phyloP scores from a whole-genome alignment of 75 land plant genomes.

The Sequoia sempervirens region DNA sequence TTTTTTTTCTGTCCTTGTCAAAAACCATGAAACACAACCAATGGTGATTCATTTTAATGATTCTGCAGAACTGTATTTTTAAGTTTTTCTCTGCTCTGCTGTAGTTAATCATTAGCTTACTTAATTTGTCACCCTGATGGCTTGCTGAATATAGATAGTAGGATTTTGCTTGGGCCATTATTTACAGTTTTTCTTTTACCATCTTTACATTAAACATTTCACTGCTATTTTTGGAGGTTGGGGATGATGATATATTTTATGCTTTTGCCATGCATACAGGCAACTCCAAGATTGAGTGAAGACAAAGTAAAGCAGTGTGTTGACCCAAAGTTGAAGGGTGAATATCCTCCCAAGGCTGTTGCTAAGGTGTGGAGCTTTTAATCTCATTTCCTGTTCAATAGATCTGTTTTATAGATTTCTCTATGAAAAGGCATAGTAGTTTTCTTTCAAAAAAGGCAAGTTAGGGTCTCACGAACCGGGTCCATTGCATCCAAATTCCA shows the following conservation, averaged over 20 bases:
- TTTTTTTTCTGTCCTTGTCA: background rate
- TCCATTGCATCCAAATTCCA: background rate
- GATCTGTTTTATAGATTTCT: background rate
- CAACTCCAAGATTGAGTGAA: conserved; percentile 71
- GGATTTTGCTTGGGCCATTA: background rate
- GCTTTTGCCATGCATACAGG: conserved; percentile 26
- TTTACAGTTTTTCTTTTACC: background rate
- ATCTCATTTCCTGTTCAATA: background rate
- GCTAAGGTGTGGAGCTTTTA: conserved; percentile 38
- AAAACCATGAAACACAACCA: background rate
- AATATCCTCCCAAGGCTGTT: conserved; percentile 72
- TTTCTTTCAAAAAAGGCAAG: background rate
- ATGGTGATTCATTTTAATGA: background rate
- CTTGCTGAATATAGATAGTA: background rate
- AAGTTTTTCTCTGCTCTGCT: background rate
- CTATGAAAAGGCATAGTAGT: background rate
- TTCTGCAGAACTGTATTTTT: background rate
- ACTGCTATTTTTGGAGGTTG: background rate
- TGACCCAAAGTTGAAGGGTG: conserved; percentile 63
- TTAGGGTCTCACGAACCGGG: background rate
- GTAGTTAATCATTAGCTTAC: background rate
- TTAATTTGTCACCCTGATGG: background rate
- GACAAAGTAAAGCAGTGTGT: conserved; percentile 76
- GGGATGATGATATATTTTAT: background rate
- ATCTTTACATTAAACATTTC: background rate